phyloP scores from a whole-genome alignment of 2,329 filamentous ascomycete species.

The Colletotrichum spinosum region DNA sequence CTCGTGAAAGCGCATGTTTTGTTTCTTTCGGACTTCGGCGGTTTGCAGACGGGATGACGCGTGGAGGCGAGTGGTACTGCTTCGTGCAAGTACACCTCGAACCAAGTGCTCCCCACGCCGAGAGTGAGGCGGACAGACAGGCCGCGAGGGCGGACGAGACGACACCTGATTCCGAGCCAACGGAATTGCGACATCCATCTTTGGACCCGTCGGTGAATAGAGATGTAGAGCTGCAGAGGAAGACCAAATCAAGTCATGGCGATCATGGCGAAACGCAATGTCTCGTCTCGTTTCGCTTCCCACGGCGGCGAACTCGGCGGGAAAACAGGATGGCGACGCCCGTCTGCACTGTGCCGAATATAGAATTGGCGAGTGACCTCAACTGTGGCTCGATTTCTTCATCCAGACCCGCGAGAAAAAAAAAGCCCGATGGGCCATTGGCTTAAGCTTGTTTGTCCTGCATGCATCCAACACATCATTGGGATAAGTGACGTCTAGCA shows the following conservation, averaged over 20 bases:
- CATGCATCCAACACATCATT: neutral
- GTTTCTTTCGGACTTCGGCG: neutral
- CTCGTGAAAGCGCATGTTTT: neutral
- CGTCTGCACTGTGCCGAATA: too few relatives aligned
- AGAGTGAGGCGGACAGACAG: too few relatives aligned
- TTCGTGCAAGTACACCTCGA: constrained; percentile 9
- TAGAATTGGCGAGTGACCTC: constrained; percentile 3
- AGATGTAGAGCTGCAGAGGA: too few relatives aligned
- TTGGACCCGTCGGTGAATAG: too few relatives aligned
- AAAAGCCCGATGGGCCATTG: constrained; percentile 6
- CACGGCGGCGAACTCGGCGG: neutral
- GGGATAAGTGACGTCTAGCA: neutral
- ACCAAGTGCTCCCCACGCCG: too few relatives aligned
- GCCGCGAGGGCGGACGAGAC: too few relatives aligned
- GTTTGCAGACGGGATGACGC: neutral
- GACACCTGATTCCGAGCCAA: too few relatives aligned
- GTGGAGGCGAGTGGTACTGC: constrained; percentile 1
- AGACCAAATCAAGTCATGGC: too few relatives aligned
- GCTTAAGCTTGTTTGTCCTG: constrained; percentile 23
- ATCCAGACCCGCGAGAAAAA: neutral
- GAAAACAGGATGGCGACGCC: neutral
- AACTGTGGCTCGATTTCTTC: neutral
- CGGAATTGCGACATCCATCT: too few relatives aligned
- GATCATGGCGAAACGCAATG: too few relatives aligned
- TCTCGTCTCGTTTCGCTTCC: neutral